Evolutionary conservation across 2,329 filamentous ascomycete species (phyloP).

Genomic region (Calonectria hongkongensis): DNA sequence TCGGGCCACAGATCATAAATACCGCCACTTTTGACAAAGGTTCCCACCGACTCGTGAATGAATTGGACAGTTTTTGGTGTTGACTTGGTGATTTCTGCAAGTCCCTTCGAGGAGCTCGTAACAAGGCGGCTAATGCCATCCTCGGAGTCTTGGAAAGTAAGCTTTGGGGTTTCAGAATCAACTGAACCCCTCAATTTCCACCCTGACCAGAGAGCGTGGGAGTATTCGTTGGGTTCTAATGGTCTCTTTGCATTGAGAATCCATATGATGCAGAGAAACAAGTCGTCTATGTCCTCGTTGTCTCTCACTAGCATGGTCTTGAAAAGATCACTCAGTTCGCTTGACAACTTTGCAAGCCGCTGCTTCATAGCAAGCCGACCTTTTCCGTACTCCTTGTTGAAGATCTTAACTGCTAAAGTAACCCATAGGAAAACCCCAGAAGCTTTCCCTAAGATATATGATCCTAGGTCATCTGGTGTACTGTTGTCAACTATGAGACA

Average conservation of each 20-base stretch:
- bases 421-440: slow-evolving; percentile 68
- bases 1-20: slow-evolving; percentile 9
- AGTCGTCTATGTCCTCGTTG: slow-evolving; percentile 59
- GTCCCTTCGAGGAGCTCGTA: slow-evolving; percentile 13
- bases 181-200: slow-evolving; percentile 42
- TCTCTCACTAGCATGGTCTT: slow-evolving; percentile 71
- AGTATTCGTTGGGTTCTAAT: slow-evolving; percentile 65
- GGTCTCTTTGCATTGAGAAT: slow-evolving; percentile 70
- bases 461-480: background rate
- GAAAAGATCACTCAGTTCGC: slow-evolving; percentile 68
- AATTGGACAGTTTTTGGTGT: background rate
- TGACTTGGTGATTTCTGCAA: slow-evolving; percentile 2
- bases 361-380: slow-evolving; percentile 55
- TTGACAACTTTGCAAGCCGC: slow-evolving; percentile 60
- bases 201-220: slow-evolving; percentile 51
- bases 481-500: slow-evolving; percentile 33
- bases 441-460: slow-evolving; percentile 60
- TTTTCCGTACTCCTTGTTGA: slow-evolving; percentile 59
- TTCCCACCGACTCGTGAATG: slow-evolving; percentile 17
- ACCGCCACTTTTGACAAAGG: background rate
- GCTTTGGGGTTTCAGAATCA: slow-evolving; percentile 47
- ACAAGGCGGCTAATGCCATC: background rate
- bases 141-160: background rate
- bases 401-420: slow-evolving; percentile 60
- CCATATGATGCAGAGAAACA: slow-evolving; percentile 71